Evolutionary conservation across 2,329 filamentous ascomycete genomes (phyloP).

Genomic region (Aspergillus flavus): DNA sequence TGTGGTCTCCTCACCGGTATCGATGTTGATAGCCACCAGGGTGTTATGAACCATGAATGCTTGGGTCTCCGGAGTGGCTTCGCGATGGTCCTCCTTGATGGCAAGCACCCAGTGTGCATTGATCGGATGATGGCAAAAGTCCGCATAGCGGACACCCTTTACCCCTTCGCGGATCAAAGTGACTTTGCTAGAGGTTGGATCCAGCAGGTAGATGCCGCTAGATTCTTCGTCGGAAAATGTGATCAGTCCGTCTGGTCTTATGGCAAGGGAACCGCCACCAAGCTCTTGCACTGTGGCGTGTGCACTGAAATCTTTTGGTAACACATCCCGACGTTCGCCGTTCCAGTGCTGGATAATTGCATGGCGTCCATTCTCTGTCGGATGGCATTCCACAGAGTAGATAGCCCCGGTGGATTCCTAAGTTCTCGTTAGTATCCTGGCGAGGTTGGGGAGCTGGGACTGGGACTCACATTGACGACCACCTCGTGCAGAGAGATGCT

Average conservation of each 20-base stretch:
- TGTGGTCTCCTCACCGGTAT: constrained; percentile 36
- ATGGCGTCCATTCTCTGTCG: constrained; percentile 44
- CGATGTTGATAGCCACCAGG: constrained; percentile 33
- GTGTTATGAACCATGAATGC: constrained; percentile 31
- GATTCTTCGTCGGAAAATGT: constrained; percentile 52
- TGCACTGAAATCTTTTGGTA: constrained; percentile 50
- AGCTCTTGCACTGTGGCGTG: constrained; percentile 56
- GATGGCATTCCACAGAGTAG: constrained; percentile 40
- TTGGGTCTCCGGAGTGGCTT: constrained; percentile 19
- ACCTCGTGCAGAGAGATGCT: constrained; percentile 37
- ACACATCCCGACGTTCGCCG: constrained; percentile 40
- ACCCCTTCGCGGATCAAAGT: constrained; percentile 33
- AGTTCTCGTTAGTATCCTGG: constrained; percentile 10
- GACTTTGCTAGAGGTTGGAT: constrained; percentile 41
- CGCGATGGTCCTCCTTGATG: constrained; percentile 55
- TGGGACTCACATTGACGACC: constrained; percentile 28
- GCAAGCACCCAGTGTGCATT: constrained; percentile 50
- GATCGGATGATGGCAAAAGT: constrained; percentile 46
- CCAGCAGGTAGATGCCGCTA: constrained; percentile 48
- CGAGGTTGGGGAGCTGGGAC: background rate
- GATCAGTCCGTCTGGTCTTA: constrained; percentile 43
- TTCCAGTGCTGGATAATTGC: constrained; percentile 49
- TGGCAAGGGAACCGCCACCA: constrained; percentile 51
- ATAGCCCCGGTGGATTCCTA: constrained; percentile 31
- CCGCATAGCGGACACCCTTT: constrained; percentile 44